phyloP scores from a whole-genome alignment of 345 rosid species.

The Hibiscus syriacus region DNA sequence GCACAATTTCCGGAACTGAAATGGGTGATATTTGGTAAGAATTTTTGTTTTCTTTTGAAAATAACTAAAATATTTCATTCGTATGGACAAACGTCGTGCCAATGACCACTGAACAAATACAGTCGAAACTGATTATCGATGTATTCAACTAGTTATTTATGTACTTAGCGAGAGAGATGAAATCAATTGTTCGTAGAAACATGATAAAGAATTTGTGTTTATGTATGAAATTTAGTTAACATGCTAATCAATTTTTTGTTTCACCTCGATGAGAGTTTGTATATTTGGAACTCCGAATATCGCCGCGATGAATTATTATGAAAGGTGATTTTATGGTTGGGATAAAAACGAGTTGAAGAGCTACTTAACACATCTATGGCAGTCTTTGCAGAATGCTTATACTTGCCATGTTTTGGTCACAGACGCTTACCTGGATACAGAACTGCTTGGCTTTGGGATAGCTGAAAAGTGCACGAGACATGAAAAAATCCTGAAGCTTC shows the following conservation, averaged over 20 bases:
- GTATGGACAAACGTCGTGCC: too few species aligned
- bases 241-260: neutral
- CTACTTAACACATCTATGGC: neutral
- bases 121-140: constrained; percentile 34
- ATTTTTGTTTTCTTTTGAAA: too few species aligned
- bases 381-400: neutral
- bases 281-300: neutral
- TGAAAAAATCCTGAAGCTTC: constrained; percentile 46
- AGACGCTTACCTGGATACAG: constrained; percentile 32
- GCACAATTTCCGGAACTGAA: too few species aligned
- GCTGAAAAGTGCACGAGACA: constrained; percentile 40
- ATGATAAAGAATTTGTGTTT: neutral
- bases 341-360: too few species aligned
- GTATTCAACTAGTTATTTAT: neutral
- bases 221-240: neutral
- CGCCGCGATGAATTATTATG: neutral
- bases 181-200: neutral
- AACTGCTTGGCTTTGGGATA: constrained; percentile 33
- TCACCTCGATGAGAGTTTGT: neutral
- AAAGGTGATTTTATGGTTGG: neutral
- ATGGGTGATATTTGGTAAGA: too few species aligned
- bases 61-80: too few species aligned
- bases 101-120: too few species aligned
- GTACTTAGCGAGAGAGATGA: neutral
- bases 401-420: constrained; percentile 15